Percentiles rank a stretch among this genome's conserved stretches.
Conservation (phyloP, 495 filamentous ascomycete genomes). For the Penicillium goetzii region DNA sequence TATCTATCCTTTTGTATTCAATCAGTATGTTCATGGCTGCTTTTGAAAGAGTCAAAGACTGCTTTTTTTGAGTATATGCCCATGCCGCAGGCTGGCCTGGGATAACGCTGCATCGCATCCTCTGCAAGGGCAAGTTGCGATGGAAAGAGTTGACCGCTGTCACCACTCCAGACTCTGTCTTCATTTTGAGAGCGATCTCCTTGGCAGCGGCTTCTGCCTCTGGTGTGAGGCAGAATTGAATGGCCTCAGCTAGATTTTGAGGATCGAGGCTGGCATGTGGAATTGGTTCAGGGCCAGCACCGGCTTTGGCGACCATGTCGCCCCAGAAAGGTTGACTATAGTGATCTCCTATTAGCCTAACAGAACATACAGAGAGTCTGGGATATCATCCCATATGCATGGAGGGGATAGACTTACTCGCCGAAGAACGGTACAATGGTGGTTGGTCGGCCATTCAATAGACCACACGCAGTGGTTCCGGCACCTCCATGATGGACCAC, state of each 20-base stretch:
- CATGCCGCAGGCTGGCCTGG: slow-evolving; percentile 71
- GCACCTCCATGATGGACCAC: slow-evolving; percentile 71
- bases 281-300: slow-evolving; percentile 26
- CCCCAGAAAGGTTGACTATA: slow-evolving; percentile 78
- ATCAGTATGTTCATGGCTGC: slow-evolving; percentile 70
- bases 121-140: slow-evolving; percentile 60
- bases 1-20: slow-evolving; percentile 59
- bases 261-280: slow-evolving; percentile 60
- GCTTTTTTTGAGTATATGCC: slow-evolving; percentile 54
- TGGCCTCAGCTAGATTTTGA: slow-evolving; percentile 70
- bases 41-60: slow-evolving; percentile 60
- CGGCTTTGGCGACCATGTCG: slow-evolving; percentile 59
- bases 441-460: slow-evolving; percentile 60
- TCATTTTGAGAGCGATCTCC: slow-evolving; percentile 65
- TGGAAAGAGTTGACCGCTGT: slow-evolving; percentile 78
- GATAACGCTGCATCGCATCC: slow-evolving; percentile 73
- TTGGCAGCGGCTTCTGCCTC: slow-evolving; percentile 60
- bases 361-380: background rate
- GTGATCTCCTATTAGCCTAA: slow-evolving; percentile 11
- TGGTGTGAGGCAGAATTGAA: slow-evolving; percentile 65
- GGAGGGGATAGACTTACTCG: slow-evolving; percentile 45
- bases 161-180: slow-evolving; percentile 69
- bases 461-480: slow-evolving; percentile 66
- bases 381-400: background rate
- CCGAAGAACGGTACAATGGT: slow-evolving; percentile 69